Evolutionary conservation across 225 moss, liverwort and hornwort genomes (phyloP).

Genomic region (Straminergon stramineum): DNA sequence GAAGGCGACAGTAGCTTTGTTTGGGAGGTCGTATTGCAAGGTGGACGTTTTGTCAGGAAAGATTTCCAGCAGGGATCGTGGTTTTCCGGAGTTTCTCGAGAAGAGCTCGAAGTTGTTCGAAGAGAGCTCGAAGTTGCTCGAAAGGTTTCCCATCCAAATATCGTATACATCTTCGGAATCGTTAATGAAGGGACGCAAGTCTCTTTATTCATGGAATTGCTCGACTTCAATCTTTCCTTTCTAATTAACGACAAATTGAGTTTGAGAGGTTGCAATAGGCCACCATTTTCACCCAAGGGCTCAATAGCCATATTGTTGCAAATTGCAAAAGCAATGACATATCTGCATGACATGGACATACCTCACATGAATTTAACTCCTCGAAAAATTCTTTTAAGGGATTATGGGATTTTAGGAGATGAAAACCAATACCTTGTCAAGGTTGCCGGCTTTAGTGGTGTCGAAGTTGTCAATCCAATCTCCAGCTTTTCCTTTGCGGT

Average conservation of each 20-base stretch:
- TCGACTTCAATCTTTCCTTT: not conserved
- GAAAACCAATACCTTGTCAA: not conserved
- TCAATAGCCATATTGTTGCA: not conserved
- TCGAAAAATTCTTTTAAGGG: not conserved
- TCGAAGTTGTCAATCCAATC: not conserved
- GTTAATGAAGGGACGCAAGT: not conserved
- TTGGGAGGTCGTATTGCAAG: not conserved
- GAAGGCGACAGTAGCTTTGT: accelerated
- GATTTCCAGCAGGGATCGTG: accelerated
- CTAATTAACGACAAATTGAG: not conserved
- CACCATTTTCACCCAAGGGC: not conserved
- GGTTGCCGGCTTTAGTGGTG: not conserved
- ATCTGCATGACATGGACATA: not conserved
- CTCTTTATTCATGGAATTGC: not conserved
- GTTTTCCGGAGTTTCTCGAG: too few species aligned
- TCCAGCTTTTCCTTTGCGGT: not conserved
- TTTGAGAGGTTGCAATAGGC: not conserved
- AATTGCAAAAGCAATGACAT: not conserved
- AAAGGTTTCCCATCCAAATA: not conserved
- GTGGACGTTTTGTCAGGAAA: not conserved
- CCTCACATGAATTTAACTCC: not conserved
- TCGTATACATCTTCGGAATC: not conserved
- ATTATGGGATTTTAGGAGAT: not conserved
- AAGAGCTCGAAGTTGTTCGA: not conserved
- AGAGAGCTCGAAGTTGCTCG: not conserved